A percentile compares a stretch with the other conserved stretches of the same genome.
Conservation (phyloP, 2,329 filamentous ascomycete genomes). For the Hymenoscyphus albidus region DNA sequence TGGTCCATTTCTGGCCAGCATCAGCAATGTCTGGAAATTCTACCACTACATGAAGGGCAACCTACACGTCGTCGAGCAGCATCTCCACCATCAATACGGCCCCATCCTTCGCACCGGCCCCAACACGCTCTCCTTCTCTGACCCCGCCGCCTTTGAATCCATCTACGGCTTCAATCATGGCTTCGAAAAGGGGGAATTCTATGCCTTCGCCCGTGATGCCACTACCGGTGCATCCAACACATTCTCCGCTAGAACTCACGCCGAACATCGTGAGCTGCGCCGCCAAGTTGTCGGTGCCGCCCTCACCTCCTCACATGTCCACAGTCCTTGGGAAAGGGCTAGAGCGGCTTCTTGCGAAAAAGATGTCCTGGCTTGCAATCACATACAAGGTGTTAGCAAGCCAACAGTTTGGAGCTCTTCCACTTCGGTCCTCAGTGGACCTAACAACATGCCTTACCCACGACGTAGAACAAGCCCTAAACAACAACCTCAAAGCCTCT, state of each 20-base stretch:
- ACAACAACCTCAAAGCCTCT: too few species aligned
- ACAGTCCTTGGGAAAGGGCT: too few species aligned
- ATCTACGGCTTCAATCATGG: conserved; percentile 43
- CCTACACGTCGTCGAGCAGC: background rate
- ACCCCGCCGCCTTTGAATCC: conserved; percentile 42
- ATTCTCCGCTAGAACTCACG: conserved; percentile 10
- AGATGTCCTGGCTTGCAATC: too few species aligned
- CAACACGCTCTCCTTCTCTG: conserved; percentile 32
- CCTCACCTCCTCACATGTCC: conserved; percentile 3
- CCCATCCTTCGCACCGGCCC: conserved; percentile 20
- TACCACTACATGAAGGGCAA: background rate
- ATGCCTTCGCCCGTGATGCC: conserved; percentile 12
- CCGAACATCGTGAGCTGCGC: conserved; percentile 10
- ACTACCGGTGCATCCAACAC: conserved; percentile 1
- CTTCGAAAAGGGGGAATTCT: conserved; percentile 15
- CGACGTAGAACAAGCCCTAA: too few species aligned
- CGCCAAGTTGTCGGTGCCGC: conserved; percentile 12
- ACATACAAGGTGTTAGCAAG: too few species aligned
- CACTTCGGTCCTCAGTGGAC: too few species aligned
- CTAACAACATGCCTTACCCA: too few species aligned
- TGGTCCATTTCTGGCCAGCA: conserved; percentile 9
- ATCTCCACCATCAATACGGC: conserved; percentile 12
- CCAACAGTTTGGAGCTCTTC: too few species aligned
- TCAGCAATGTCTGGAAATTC: conserved; percentile 11
- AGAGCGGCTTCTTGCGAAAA: too few species aligned